phyloP scores from a whole-genome alignment of 352 stramenopile genomes.

The Plasmopara viticola region DNA sequence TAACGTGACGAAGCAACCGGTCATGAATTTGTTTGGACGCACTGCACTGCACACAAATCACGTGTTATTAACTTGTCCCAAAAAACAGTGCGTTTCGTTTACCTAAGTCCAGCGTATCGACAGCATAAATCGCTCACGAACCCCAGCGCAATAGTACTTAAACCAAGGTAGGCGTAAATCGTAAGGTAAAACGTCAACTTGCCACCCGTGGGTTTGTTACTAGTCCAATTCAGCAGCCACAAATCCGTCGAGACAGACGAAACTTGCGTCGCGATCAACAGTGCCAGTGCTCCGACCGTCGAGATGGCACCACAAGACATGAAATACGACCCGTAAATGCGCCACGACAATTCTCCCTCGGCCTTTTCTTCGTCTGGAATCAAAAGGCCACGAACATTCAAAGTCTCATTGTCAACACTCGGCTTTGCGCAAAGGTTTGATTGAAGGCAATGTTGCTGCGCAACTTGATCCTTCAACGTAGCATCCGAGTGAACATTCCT shows the following conservation, averaged over 20 bases:
- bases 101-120: slow-evolving; percentile 51
- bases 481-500: slow-evolving; percentile 1
- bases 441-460: background rate
- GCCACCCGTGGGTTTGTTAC: slow-evolving; percentile 11
- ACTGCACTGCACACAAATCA: slow-evolving; percentile 38
- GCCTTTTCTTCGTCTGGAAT: slow-evolving; percentile 45
- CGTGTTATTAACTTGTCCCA: slow-evolving; percentile 3
- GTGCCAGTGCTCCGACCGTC: slow-evolving; percentile 23
- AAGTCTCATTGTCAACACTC: slow-evolving; percentile 4
- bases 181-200: slow-evolving; percentile 42
- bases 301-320: slow-evolving; percentile 37
- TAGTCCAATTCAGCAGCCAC: slow-evolving; percentile 61
- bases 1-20: slow-evolving; percentile 48
- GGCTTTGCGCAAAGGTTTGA: slow-evolving; percentile 14
- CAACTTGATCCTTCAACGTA: background rate
- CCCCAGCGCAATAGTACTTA: slow-evolving; percentile 43
- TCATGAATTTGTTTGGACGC: slow-evolving; percentile 62
- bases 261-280: slow-evolving; percentile 43
- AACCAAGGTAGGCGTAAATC: slow-evolving; percentile 51
- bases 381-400: slow-evolving; percentile 12
- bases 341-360: slow-evolving; percentile 31
- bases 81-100: slow-evolving; percentile 3
- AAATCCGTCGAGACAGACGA: slow-evolving; percentile 54
- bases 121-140: slow-evolving; percentile 42
- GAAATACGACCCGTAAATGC: slow-evolving; percentile 44